These are phyloP conservation scores for Solanum hybrid DNA, from an alignment of 305 asterid species.

Conservation along the genomic window DNA sequence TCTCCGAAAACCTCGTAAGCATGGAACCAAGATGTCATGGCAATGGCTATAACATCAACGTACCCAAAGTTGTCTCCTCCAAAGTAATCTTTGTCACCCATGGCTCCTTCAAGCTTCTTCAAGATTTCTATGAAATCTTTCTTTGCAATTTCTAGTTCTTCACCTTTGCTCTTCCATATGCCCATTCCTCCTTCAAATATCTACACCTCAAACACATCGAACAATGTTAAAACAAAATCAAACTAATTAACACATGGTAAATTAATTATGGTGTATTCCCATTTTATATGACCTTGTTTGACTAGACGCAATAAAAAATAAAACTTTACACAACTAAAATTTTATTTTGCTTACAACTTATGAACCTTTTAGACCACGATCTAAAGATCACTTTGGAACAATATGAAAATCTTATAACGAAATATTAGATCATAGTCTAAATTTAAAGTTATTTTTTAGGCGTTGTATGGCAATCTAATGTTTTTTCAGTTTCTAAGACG, in stretches of 20 bases:
- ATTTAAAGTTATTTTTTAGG: too few species aligned
- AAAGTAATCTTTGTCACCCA: slow-evolving; percentile 47
- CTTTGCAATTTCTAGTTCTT: slow-evolving; percentile 42
- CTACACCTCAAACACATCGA: slow-evolving; percentile 9
- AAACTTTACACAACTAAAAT: too few species aligned
- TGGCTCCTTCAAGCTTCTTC: slow-evolving; percentile 58
- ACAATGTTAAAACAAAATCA: too few species aligned
- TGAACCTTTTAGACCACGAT: too few species aligned
- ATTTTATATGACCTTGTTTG: neutral
- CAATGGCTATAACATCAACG: slow-evolving; percentile 39
- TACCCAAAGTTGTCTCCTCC: slow-evolving; percentile 57
- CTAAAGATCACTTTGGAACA: neutral
- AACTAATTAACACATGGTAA: too few species aligned
- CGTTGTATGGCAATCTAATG: too few species aligned
- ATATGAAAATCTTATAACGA: neutral
- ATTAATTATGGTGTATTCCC: too few species aligned
- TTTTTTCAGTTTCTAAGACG: too few species aligned
- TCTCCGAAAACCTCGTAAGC: slow-evolving; percentile 55
- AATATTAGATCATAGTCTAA: too few species aligned
- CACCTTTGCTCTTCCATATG: slow-evolving; percentile 50
- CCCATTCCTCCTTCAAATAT: slow-evolving; percentile 33
- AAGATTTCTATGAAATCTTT: slow-evolving; percentile 46
- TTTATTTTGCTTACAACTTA: too few species aligned
- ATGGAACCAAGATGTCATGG: slow-evolving; percentile 47
- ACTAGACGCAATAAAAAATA: too few species aligned